Base-by-base conservation (phyloP, 768 basidiomycete species). In the Sutorius australiensis region DNA sequence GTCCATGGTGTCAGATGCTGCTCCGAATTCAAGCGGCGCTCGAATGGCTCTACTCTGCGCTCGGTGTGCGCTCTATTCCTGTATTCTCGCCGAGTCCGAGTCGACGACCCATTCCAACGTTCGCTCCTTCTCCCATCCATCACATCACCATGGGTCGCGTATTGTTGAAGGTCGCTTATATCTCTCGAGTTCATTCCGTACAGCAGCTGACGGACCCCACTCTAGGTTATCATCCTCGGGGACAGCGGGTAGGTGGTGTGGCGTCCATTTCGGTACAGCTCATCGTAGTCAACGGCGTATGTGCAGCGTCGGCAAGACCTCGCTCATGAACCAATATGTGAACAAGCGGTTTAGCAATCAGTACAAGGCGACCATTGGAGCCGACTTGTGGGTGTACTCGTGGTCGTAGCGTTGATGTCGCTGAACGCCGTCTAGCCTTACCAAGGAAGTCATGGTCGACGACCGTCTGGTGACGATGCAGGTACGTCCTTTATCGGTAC, bases 311-410 rank as follows among this genome's bases (percentile, higher is more conserved):
- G 95, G 95, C 39, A 98, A 98, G 87, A 98, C 97, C 38, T 98
- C 95, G 28, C 87, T 99, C 64, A 99, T 99, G 97, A 98, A 98
- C 78, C 97, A 99, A 75, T 98, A 97, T 77, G 97, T 99, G 60
- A 98, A 98, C 83, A 98, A 98, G 74, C 89, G 97, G 57, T 99
- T 98, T 74, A 93, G 90, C 72, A 97, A 95, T 75, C 95, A 98
- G 76, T 99, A 99, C 82, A 98, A 98, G 77, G 97, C 97, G 16
- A 98, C 97, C 57, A 95, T 95, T 68, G 93, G 93, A 54, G 93
- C 93, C 54, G 92, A 95, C 81, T 95, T 95, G 91, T 92, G 74
- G 55, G 90, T 80, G 59, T 44, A 46, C 45, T 42, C 45, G 53
- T 60, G 40, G 50, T 44, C 42, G 55, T 53, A 48, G 50, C 34